phyloP scores from a whole-genome alignment of 257 asterid genomes.

The Cruciata laevipes region DNA sequence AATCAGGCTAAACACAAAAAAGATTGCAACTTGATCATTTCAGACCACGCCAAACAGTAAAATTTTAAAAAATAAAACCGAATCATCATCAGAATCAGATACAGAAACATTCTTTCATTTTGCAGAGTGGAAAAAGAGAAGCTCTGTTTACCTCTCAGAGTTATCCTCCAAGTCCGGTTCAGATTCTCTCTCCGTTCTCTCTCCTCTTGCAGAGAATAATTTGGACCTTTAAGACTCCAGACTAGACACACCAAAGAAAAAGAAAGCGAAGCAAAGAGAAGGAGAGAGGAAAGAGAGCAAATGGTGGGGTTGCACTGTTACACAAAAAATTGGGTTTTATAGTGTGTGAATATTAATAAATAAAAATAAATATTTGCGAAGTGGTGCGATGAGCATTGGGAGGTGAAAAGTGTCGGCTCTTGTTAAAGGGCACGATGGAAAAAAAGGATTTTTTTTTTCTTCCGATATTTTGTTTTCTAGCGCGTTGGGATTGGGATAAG shows the following conservation, averaged over 20 bases:
- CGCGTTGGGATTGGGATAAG: slow-evolving; percentile 20
- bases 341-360: neutral
- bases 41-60: neutral
- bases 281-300: slow-evolving; percentile 14
- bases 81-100: neutral
- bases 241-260: slow-evolving; percentile 10
- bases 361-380: neutral
- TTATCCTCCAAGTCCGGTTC: slow-evolving; percentile 19
- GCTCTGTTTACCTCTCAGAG: slow-evolving; percentile 19
- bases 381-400: slow-evolving; percentile 16
- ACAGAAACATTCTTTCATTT: neutral
- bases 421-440: neutral
- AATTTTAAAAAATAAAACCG: neutral
- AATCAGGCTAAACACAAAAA: slow-evolving; percentile 9
- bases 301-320: slow-evolving; percentile 16
- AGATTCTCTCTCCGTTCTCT: slow-evolving; percentile 17
- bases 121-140: neutral
- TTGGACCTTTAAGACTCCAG: slow-evolving; percentile 26
- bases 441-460: neutral
- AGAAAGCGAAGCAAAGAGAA: slow-evolving; percentile 7
- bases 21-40: slow-evolving; percentile 18
- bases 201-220: slow-evolving; percentile 29
- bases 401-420: slow-evolving; percentile 40
- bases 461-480: slow-evolving; percentile 5
- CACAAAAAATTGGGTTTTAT: neutral